Percentiles rank a stretch among this genome's conserved stretches.
phyloP scores from a whole-genome alignment of 208 protist genomes.

The Wallacemonas sp. region DNA sequence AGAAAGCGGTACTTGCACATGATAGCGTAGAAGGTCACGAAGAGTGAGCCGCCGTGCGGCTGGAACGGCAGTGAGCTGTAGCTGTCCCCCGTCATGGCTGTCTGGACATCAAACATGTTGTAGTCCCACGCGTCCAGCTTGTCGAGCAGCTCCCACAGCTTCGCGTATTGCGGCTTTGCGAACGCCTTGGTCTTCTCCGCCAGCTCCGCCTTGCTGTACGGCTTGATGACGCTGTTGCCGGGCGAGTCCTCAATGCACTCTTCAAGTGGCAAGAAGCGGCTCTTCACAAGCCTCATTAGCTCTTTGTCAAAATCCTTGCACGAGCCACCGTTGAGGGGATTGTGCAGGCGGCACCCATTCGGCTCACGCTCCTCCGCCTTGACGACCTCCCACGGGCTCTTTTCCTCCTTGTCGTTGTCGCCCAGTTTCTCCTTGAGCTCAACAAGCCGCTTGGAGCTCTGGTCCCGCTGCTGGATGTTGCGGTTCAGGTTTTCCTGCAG shows the following conservation, averaged over 20 bases:
- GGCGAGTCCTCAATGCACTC: slow-evolving; percentile 41
- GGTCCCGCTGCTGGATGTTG: slow-evolving; percentile 51
- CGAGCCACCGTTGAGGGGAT: slow-evolving; percentile 58
- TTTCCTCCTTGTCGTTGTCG: slow-evolving; percentile 26
- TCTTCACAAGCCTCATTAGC: slow-evolving; percentile 88
- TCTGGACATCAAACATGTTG: slow-evolving; percentile 84
- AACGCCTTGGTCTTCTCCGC: slow-evolving; percentile 34
- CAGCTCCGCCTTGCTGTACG: slow-evolving; percentile 61
- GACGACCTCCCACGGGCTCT: slow-evolving; percentile 42
- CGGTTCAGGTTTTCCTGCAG: slow-evolving; percentile 67
- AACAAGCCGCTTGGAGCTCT: slow-evolving; percentile 50
- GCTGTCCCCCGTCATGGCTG: slow-evolving; percentile 76
- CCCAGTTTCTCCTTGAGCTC: slow-evolving; percentile 59
- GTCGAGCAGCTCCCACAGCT: slow-evolving; percentile 70
- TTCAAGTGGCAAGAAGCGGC: slow-evolving; percentile 54
- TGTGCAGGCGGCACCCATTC: slow-evolving; percentile 42
- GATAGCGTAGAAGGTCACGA: slow-evolving; percentile 88
- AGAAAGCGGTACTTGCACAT: slow-evolving; percentile 84
- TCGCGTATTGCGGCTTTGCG: slow-evolving; percentile 28
- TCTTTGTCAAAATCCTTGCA: slow-evolving; percentile 80
- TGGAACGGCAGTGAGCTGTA: slow-evolving; percentile 61
- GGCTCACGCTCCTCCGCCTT: slow-evolving; percentile 39
- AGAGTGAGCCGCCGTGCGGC: slow-evolving; percentile 74
- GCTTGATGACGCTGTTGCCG: slow-evolving; percentile 67
- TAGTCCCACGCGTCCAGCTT: slow-evolving; percentile 87